phyloP scores from a whole-genome alignment of 352 stramenopile species.

The Salisapilia sapeloensis region DNA sequence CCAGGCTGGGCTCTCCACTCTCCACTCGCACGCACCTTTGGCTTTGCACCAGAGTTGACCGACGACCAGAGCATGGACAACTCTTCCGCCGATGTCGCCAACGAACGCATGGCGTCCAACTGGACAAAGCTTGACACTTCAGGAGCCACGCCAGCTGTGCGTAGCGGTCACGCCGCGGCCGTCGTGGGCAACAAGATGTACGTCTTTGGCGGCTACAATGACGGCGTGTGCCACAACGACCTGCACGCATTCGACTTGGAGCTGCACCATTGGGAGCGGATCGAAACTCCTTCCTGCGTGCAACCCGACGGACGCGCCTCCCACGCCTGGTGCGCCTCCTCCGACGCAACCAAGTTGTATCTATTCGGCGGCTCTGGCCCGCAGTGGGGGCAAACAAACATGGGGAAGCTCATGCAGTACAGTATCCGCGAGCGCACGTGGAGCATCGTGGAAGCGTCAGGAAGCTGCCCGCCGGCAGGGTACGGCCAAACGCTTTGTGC shows the following conservation, averaged over 20 bases:
- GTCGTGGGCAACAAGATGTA: conserved; percentile 70
- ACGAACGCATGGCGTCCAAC: conserved; percentile 14
- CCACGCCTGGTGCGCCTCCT: conserved; percentile 56
- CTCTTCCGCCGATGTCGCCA: conserved; percentile 1
- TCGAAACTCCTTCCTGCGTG: conserved; percentile 18
- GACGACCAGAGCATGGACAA: conserved; percentile 24
- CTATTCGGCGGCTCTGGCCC: conserved; percentile 58
- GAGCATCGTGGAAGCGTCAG: conserved; percentile 56
- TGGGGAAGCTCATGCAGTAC: conserved; percentile 73
- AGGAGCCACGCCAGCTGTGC: conserved; percentile 41
- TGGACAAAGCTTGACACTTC: conserved; percentile 65
- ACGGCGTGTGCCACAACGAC: conserved; percentile 76
- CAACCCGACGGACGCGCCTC: conserved; percentile 41
- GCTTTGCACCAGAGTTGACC: conserved; percentile 37
- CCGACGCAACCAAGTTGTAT: conserved; percentile 62
- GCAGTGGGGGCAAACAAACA: conserved; percentile 77
- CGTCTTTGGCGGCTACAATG: conserved; percentile 72
- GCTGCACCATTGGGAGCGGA: conserved; percentile 62
- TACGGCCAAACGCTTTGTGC: conserved; percentile 64
- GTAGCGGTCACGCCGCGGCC: conserved; percentile 62
- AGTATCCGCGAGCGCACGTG: conserved; percentile 61
- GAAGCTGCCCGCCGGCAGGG: conserved; percentile 40
- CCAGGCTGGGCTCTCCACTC: conserved; percentile 65
- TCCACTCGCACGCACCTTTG: conserved; percentile 45
- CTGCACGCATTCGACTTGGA: conserved; percentile 68